Conservation (phyloP, 495 filamentous ascomycete genomes). For the Lasiosphaeria hispida region DNA sequence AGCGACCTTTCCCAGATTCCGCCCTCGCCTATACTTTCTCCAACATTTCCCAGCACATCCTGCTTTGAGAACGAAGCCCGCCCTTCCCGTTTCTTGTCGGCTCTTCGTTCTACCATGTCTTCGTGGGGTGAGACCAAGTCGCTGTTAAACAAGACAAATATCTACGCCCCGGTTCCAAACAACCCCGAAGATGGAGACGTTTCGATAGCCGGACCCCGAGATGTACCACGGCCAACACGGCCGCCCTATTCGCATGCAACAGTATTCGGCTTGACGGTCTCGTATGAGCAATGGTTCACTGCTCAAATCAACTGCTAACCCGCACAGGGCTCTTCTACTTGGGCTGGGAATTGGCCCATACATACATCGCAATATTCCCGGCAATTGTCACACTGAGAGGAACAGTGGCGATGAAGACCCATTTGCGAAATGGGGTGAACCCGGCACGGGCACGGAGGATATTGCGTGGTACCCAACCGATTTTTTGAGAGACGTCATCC, state of each 20-base stretch:
- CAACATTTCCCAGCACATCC: neutral
- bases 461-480: slow-evolving; percentile 69
- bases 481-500: slow-evolving; percentile 67
- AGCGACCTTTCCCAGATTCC: neutral
- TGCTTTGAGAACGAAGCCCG: neutral
- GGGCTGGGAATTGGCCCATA: slow-evolving; percentile 6
- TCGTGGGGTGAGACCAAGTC: slow-evolving; percentile 12
- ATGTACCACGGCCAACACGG: neutral
- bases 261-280: slow-evolving; percentile 1
- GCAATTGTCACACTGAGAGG: neutral
- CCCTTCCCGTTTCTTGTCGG: neutral
- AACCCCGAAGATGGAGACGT: neutral
- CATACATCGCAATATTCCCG: neutral
- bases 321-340: slow-evolving; percentile 9
- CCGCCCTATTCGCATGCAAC: slow-evolving; percentile 7
- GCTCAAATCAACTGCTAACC: neutral
- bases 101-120: slow-evolving; percentile 14
- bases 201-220: neutral
- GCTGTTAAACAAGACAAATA: neutral
- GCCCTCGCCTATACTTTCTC: neutral
- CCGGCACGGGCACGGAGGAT: slow-evolving; percentile 45
- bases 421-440: slow-evolving; percentile 53
- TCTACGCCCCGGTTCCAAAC: slow-evolving; percentile 3
- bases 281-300: slow-evolving; percentile 8
- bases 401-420: slow-evolving; percentile 43